Percentiles rank a stretch among this genome's conserved stretches.
These are phyloP conservation scores for Pythium scleroteichum DNA, from an alignment of 352 stramenopile species.

Conservation along the genomic window DNA sequence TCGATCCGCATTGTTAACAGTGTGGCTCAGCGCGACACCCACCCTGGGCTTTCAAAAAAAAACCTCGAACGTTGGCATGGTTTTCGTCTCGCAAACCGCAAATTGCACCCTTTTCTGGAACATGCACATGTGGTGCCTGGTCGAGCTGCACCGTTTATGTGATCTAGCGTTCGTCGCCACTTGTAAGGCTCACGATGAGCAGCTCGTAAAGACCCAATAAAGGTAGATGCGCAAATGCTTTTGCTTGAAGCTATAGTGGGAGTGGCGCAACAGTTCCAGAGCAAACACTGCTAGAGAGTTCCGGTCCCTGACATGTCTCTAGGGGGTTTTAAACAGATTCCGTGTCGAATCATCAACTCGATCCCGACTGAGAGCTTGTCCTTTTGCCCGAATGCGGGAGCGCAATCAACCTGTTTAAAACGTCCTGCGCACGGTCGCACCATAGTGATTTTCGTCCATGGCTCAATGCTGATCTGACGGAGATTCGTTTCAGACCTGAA, in stretches of 20 bases:
- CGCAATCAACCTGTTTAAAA: conserved; percentile 1
- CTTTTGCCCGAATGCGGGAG: neutral
- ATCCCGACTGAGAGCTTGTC: too few relatives aligned
- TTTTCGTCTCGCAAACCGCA: neutral
- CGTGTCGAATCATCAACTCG: neutral
- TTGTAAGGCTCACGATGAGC: neutral
- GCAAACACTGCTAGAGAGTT: neutral
- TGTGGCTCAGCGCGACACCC: too few relatives aligned
- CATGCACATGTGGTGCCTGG: neutral
- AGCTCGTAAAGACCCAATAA: neutral
- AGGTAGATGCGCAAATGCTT: neutral
- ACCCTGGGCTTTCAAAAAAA: too few relatives aligned
- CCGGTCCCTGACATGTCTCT: neutral
- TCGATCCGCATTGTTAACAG: too few relatives aligned
- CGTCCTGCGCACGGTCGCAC: too few relatives aligned
- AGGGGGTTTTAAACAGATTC: conserved; percentile 1
- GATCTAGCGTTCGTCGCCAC: neutral
- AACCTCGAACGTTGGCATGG: neutral
- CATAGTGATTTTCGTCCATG: too few relatives aligned
- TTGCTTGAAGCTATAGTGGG: conserved; percentile 24
- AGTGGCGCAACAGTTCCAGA: conserved; percentile 14
- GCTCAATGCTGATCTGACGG: too few relatives aligned
- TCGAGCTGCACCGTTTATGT: neutral
- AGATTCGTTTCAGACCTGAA: neutral
- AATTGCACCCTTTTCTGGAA: too few relatives aligned